Conservation (phyloP, 2,329 filamentous ascomycete genomes). For the Escovopsis sp. region DNA sequence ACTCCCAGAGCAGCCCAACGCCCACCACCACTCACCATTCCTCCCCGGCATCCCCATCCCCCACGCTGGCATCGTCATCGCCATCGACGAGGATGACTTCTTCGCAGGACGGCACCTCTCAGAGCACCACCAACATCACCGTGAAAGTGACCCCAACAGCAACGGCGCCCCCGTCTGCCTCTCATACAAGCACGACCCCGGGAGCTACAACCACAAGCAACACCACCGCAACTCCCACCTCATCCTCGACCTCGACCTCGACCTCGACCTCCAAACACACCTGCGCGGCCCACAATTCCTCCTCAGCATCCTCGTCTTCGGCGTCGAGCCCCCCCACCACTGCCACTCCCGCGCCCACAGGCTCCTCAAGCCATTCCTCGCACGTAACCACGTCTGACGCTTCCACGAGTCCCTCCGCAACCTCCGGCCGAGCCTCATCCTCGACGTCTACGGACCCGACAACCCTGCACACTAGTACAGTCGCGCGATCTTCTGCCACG, state of each 20-base stretch:
- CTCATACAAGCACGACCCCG: neutral
- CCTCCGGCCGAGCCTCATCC: neutral
- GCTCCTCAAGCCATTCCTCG: neutral
- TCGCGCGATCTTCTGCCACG: constrained; percentile 4
- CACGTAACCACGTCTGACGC: neutral
- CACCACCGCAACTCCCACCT: neutral
- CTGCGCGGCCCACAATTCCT: neutral
- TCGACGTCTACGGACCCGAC: constrained; percentile 6
- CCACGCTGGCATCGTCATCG: too few relatives aligned
- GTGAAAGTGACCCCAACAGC: neutral
- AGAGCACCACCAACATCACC: too few relatives aligned
- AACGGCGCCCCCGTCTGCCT: neutral
- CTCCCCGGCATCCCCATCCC: too few relatives aligned
- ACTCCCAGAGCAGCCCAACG: neutral
- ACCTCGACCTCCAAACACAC: neutral
- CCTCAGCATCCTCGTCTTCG: neutral
- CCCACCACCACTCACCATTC: neutral
- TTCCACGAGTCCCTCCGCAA: neutral
- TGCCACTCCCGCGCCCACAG: neutral
- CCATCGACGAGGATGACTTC: too few relatives aligned
- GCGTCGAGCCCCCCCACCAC: neutral
- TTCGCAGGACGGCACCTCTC: too few relatives aligned
- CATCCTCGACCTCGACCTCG: neutral
- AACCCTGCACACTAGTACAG: constrained; percentile 11
- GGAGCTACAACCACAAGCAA: constrained; percentile 1